These are phyloP conservation scores for Jaminaea rosea DNA, from an alignment of 1,284 basidiomycete genomes.

Conservation along the genomic window DNA sequence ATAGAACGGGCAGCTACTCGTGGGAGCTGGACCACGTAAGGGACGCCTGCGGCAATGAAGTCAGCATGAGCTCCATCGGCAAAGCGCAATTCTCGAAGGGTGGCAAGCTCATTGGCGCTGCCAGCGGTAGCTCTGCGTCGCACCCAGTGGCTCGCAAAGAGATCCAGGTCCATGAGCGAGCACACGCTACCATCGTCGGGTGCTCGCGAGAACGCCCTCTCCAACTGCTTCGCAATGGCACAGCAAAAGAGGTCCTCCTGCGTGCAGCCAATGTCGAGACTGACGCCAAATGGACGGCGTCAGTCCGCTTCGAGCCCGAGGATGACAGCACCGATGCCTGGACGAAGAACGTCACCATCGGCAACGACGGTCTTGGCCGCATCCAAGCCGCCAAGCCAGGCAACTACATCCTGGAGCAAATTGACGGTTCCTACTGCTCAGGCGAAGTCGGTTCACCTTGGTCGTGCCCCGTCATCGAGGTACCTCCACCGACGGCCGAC, in stretches of 20 bases:
- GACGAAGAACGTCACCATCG: conserved; percentile 14
- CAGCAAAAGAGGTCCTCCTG: conserved; percentile 10
- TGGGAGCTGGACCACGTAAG: conserved; percentile 28
- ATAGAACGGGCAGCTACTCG: conserved; percentile 24
- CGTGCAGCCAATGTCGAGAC: not conserved
- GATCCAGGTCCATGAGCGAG: conserved; percentile 66
- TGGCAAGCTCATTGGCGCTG: not conserved
- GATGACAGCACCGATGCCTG: conserved; percentile 16
- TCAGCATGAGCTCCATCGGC: not conserved
- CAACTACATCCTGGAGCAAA: conserved; percentile 66
- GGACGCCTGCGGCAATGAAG: conserved; percentile 42
- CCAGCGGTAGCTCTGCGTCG: not conserved
- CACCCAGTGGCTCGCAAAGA: conserved; percentile 49
- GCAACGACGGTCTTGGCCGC: conserved; percentile 2
- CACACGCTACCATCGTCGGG: conserved; percentile 63
- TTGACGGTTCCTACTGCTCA: conserved; percentile 64
- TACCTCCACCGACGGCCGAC: conserved; percentile 67
- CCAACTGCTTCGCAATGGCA: conserved; percentile 57
- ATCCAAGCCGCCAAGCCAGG: conserved; percentile 55
- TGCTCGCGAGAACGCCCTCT: conserved; percentile 66
- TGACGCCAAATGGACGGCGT: conserved; percentile 16
- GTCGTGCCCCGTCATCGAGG: conserved; percentile 36
- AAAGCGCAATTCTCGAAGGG: not conserved
- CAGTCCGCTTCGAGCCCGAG: conserved; percentile 20
- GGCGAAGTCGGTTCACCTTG: conserved; percentile 31